A percentile compares a stretch with the other conserved stretches of the same genome.
Conservation (phyloP, 176 grass and related monocot species). For the Aegilops speltoides region DNA sequence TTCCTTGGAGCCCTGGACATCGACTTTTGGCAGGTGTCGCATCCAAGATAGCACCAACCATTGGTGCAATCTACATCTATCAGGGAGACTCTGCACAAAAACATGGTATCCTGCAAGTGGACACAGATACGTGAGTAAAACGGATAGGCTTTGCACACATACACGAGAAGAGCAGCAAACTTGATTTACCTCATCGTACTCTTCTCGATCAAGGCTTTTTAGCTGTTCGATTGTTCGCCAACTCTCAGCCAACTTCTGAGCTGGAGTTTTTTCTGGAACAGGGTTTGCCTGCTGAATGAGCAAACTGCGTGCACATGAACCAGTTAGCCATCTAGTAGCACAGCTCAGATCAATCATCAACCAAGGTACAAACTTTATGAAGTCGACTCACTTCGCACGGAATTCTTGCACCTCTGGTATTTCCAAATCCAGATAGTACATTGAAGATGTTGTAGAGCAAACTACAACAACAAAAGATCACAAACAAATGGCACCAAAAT, state of each 20-base stretch:
- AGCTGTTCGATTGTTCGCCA: background rate
- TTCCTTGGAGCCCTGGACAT: background rate
- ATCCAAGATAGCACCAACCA: slow-evolving; percentile 6
- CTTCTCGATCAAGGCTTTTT: background rate
- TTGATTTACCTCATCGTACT: background rate
- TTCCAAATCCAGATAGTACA: slow-evolving; percentile 5
- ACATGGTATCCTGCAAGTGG: slow-evolving; percentile 2
- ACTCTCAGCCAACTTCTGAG: background rate
- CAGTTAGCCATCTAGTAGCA: background rate
- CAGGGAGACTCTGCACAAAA: slow-evolving; percentile 8
- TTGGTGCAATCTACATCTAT: background rate
- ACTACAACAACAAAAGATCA: background rate
- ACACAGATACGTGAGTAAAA: background rate
- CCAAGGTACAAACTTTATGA: background rate
- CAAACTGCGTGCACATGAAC: background rate
- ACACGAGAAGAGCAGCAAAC: background rate
- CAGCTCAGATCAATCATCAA: background rate
- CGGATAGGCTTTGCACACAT: background rate
- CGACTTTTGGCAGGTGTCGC: background rate
- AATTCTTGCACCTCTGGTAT: background rate
- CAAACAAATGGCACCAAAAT: background rate
- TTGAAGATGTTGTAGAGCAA: slow-evolving; percentile 6
- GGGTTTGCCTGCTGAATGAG: background rate
- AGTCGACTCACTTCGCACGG: background rate
- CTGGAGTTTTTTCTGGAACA: background rate